A percentile compares a stretch with the other conserved stretches of the same genome.
Conservation (phyloP, 192 early-diverging fungal species). For the Linnemannia elongata region DNA sequence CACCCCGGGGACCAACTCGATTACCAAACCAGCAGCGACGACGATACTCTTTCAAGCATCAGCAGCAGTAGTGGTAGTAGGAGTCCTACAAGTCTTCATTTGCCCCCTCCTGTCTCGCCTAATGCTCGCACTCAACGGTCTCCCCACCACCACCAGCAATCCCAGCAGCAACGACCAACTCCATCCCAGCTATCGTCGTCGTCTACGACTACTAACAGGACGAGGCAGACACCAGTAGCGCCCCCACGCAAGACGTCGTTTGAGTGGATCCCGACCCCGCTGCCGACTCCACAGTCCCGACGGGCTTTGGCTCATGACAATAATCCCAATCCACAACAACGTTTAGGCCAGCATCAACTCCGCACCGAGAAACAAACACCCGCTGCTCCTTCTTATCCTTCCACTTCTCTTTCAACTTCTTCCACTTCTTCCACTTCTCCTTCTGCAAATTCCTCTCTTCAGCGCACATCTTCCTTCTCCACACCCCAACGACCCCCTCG, state of each 20-base stretch:
- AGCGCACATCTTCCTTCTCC: constrained; percentile 4
- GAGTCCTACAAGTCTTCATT: background rate
- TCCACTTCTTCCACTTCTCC: background rate
- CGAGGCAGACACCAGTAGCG: background rate
- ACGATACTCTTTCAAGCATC: background rate
- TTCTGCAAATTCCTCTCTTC: background rate
- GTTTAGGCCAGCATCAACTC: constrained; percentile 5
- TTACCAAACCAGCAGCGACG: constrained; percentile 1
- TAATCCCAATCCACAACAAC: background rate
- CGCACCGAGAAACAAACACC: constrained; percentile 1
- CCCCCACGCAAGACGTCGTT: background rate
- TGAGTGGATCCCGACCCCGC: background rate
- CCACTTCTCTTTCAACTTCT: background rate
- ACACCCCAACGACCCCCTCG: background rate
- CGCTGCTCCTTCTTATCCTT: background rate
- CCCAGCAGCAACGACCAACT: background rate
- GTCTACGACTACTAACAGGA: background rate
- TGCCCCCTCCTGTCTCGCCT: background rate
- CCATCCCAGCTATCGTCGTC: background rate
- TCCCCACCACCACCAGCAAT: no score
- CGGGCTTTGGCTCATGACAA: background rate
- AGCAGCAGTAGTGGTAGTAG: background rate
- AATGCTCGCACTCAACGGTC: background rate
- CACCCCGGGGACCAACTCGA: constrained; percentile 7
- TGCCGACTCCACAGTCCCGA: background rate